Evolutionary conservation across 345 rosid genomes (phyloP).

Genomic region (Odontarrhena argentea): DNA sequence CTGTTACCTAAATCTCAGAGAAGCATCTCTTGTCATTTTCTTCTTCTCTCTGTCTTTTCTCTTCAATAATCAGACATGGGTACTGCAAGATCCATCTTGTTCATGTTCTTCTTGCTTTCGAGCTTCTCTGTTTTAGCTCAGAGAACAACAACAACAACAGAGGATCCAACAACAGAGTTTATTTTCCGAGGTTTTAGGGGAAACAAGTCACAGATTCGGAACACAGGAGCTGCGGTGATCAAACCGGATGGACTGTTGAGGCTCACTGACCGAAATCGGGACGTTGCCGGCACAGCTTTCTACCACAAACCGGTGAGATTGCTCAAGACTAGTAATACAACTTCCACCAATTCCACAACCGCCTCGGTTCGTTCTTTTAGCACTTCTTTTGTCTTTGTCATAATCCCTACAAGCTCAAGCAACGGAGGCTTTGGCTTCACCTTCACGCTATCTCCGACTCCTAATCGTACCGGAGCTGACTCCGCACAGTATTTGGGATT

Average conservation of each 20-base stretch:
- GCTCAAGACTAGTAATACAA: not conserved
- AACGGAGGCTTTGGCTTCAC: slow-evolving; percentile 63
- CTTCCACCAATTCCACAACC: not conserved
- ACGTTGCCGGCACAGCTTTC: slow-evolving; percentile 35
- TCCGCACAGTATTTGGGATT: slow-evolving; percentile 57
- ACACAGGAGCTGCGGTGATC: not conserved
- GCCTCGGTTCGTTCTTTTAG: slow-evolving; percentile 47
- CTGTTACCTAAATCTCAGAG: not conserved
- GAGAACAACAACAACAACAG: slow-evolving; percentile 5
- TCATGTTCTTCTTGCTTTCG: slow-evolving; percentile 18
- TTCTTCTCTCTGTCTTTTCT: not conserved
- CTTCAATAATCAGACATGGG: slow-evolving; percentile 18
- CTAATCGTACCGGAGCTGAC: slow-evolving; percentile 35
- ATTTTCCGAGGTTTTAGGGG: slow-evolving; percentile 33
- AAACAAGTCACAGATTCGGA: not conserved
- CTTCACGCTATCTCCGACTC: slow-evolving; percentile 52
- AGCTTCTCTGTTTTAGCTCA: slow-evolving; percentile 22
- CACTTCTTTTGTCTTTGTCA: slow-evolving; percentile 56
- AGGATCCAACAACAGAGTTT: slow-evolving; percentile 26
- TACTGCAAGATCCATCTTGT: not conserved
- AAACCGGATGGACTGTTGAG: slow-evolving; percentile 36
- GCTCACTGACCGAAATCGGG: slow-evolving; percentile 22
- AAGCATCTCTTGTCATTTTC: slow-evolving; percentile 5
- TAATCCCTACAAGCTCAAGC: slow-evolving; percentile 39
- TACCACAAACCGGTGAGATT: slow-evolving; percentile 35